Base-by-base conservation (phyloP, 495 filamentous ascomycete genomes). In the Penicillium herquei region DNA sequence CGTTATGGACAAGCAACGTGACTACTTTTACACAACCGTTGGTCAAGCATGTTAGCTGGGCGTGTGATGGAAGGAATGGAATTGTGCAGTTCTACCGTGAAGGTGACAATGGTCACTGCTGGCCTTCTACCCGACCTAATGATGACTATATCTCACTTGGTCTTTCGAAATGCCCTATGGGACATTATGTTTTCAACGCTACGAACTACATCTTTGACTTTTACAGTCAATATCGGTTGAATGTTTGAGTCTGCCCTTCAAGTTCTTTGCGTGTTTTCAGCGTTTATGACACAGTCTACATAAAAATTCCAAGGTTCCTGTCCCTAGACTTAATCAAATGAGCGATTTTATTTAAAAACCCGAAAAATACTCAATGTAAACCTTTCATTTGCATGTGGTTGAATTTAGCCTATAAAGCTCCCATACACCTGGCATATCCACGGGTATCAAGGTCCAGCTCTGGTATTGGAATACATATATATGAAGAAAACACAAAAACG, bases 71-170 rank as follows among this genome's bases (percentile, higher is more conserved):
- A 2, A 59, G 59, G 16, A 56, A 60, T 51, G 75, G 71, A 5
- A 70, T 65, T 54, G 57, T 78, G 47, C 75, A 81, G 54, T 75
- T 79, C 46, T 79, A 76, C 62, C 77, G 76, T 34, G 65, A 78
- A 33, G 70, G 73, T 49, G 66, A 72, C 31, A 76, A 66, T 56
- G 67, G 67, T 40, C 77, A 81, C 52, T 74, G 68, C 41, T 81
- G 78, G 78, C 75, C 76, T 9, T 69, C 69, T 11, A 78, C 70
- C 4, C 51, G 54, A 8, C 41, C 57, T 2, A 79, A 81, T 61
- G 59, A 50, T 14, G 77, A 79, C 50, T 64, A 52, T 34, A 9
- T 30, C 2, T 37, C 37, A 6, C 33, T 47, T 1, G 43, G 49
- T 33, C 12, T 43, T 14, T 26, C 39, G 3, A 55, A 64, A 21